A percentile compares a stretch with the other conserved stretches of the same genome.
Conservation (phyloP, 441 rosid species). For the Brassica balearica region DNA sequence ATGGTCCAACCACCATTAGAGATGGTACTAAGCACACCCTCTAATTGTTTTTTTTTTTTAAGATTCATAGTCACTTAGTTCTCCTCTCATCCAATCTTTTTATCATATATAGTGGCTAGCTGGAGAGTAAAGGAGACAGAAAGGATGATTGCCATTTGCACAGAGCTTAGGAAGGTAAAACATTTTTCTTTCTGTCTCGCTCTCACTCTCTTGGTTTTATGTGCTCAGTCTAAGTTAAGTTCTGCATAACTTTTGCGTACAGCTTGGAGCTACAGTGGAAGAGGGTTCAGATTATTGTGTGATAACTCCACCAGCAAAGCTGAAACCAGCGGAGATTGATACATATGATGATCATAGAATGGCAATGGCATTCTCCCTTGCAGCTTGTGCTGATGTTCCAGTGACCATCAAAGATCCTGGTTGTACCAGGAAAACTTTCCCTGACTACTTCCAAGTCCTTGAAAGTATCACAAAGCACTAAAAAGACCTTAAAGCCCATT, state of each 20-base stretch:
- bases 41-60: not conserved
- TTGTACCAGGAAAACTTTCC: conserved; percentile 96
- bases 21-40: conserved; percentile 61
- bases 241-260: conserved; percentile 14
- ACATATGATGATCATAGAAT: conserved; percentile 97
- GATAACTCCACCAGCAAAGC: conserved; percentile 91
- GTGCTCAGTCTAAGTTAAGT: not conserved
- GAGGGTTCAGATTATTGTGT: conserved; percentile 96
- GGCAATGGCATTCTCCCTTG: conserved; percentile 99
- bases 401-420: conserved; percentile 94
- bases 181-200: not conserved
- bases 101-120: conserved; percentile 67
- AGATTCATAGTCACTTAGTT: not conserved
- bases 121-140: conserved; percentile 99
- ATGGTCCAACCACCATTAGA: conserved; percentile 95
- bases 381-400: conserved; percentile 94
- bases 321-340: conserved; percentile 78
- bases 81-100: not conserved
- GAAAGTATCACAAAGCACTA: conserved; percentile 69
- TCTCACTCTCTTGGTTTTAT: not conserved
- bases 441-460: conserved; percentile 91
- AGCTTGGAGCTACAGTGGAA: conserved; percentile 97
- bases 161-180: conserved; percentile 87
- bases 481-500: not conserved
- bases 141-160: conserved; percentile 97